Evolutionary conservation across 1,139 yeast species (phyloP).

Genomic region (Candida tropicalis): DNA sequence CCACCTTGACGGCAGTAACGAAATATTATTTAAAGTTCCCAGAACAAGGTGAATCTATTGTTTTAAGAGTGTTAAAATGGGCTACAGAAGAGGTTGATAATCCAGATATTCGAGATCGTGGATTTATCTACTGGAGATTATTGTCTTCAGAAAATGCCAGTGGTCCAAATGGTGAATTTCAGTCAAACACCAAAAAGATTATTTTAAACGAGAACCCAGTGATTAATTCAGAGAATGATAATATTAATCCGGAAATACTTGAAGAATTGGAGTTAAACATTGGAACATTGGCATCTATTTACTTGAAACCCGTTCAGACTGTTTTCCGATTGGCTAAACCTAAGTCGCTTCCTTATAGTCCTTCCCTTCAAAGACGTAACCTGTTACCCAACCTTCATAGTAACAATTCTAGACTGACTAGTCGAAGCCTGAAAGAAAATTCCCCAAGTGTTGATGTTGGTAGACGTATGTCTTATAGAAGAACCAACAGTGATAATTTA

Average conservation of each 20-base stretch:
- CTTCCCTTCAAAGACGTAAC: constrained; percentile 52
- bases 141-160: constrained; percentile 51
- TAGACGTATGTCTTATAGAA: constrained; percentile 14
- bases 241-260: constrained; percentile 66
- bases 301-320: constrained; percentile 77
- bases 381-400: constrained; percentile 1
- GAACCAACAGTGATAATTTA: constrained; percentile 13
- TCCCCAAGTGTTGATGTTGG: constrained; percentile 9
- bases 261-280: constrained; percentile 84
- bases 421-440: constrained; percentile 7
- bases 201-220: constrained; percentile 63
- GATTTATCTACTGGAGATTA: constrained; percentile 83
- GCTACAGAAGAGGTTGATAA: constrained; percentile 75
- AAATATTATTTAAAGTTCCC: constrained; percentile 67
- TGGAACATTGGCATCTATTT: constrained; percentile 82
- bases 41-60: constrained; percentile 54
- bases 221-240: constrained; percentile 69
- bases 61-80: constrained; percentile 61
- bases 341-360: constrained; percentile 57
- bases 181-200: constrained; percentile 52
- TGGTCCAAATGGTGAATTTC: constrained; percentile 31
- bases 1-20: constrained; percentile 73
- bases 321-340: constrained; percentile 72
- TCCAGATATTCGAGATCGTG: constrained; percentile 88
- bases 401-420: constrained; percentile 3